phyloP scores from a whole-genome alignment of 1,284 basidiomycete genomes.

The Leucoagaricus sp. region DNA sequence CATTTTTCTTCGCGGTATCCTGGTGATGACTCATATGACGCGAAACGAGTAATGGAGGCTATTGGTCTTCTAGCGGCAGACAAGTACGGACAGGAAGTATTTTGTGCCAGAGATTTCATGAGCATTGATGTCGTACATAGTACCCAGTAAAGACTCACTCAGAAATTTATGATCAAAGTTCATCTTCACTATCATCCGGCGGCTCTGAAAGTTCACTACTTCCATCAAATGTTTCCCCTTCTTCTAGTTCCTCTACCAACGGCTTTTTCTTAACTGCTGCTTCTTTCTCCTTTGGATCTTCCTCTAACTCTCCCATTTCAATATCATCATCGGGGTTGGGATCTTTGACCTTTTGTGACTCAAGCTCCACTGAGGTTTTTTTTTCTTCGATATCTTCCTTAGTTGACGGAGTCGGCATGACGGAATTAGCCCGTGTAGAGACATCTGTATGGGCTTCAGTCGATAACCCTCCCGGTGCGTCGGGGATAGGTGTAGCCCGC shows the following conservation, averaged over 20 bases:
- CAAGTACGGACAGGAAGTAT: constrained; percentile 53
- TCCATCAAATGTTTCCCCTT: constrained; percentile 79
- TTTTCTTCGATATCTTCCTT: constrained; percentile 24
- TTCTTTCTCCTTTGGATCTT: constrained; percentile 52
- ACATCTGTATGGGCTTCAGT: constrained; percentile 22
- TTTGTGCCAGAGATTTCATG: constrained; percentile 76
- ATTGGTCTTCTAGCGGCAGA: constrained; percentile 57
- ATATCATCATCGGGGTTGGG: constrained; percentile 60
- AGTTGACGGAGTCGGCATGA: constrained; percentile 2
- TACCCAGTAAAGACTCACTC: constrained; percentile 7
- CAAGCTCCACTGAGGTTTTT: constrained; percentile 21
- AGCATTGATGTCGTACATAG: constrained; percentile 50
- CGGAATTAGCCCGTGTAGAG: constrained; percentile 13
- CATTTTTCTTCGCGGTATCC: constrained; percentile 79
- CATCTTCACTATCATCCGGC: constrained; percentile 50
- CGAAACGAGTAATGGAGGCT: constrained; percentile 57
- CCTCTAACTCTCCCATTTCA: constrained; percentile 85
- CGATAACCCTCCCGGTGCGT: constrained; percentile 27
- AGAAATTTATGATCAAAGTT: constrained; percentile 13
- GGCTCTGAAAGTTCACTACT: constrained; percentile 76
- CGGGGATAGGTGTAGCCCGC: constrained; percentile 50
- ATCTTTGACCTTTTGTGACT: constrained; percentile 29
- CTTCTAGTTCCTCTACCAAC: constrained; percentile 70
- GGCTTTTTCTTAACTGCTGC: constrained; percentile 46
- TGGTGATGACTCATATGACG: constrained; percentile 50